Conservation (phyloP, 176 grass and related monocot genomes). For the Chrysopogon serrulatus region DNA sequence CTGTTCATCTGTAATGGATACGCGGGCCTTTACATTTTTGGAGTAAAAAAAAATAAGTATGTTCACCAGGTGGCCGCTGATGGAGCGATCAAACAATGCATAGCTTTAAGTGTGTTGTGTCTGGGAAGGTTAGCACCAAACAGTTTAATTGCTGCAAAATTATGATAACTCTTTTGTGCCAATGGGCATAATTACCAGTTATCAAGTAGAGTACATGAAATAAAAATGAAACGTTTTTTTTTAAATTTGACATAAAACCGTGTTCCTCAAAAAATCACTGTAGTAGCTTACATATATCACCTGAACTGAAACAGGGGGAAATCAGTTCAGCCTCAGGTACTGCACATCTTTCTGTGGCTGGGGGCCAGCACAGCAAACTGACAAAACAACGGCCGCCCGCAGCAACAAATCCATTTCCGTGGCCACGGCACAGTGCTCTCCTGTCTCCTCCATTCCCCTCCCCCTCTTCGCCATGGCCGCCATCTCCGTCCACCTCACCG, state of each 20-base stretch:
- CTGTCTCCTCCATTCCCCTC: not conserved
- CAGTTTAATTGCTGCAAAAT: not conserved
- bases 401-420: not conserved
- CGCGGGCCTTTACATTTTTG: not conserved
- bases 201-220: not conserved
- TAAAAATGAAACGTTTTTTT: not conserved
- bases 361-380: not conserved
- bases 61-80: not conserved
- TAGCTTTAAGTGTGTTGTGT: not conserved
- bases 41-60: not conserved
- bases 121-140: not conserved
- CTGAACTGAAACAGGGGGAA: not conserved
- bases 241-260: not conserved
- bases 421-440: not conserved
- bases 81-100: not conserved
- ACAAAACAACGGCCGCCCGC: slow-evolving; percentile 20
- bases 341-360: not conserved
- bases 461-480: not conserved
- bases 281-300: no score
- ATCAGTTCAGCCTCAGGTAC: not conserved
- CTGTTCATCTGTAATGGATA: not conserved
- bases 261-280: not conserved
- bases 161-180: not conserved
- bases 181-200: not conserved
- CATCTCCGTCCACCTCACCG: not conserved